A percentile compares a stretch with the other conserved stretches of the same genome.
Evolutionary conservation across 805 yeast genomes (phyloP).

Genomic region (Candida mattraensis): DNA sequence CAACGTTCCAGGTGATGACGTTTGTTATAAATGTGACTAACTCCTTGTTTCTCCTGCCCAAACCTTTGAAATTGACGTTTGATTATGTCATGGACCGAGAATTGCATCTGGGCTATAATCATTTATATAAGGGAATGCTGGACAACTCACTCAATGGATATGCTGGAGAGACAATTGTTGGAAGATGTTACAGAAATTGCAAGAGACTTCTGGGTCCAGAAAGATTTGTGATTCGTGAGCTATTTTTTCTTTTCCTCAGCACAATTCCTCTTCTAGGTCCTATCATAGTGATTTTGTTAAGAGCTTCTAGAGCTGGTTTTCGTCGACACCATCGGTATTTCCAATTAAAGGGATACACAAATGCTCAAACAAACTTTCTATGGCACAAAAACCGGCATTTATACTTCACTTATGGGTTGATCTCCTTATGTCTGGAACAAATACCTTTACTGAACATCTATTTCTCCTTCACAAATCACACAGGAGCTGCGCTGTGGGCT

Average conservation of each 20-base stretch:
- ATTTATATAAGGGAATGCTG: slow-evolving; percentile 26
- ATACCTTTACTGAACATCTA: slow-evolving; percentile 54
- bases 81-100: slow-evolving; percentile 31
- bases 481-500: slow-evolving; percentile 70
- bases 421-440: slow-evolving; percentile 50
- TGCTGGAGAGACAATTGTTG: slow-evolving; percentile 29
- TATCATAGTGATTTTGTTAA: slow-evolving; percentile 44
- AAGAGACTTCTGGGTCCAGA: slow-evolving; percentile 37
- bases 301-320: slow-evolving; percentile 55
- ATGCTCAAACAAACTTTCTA: slow-evolving; percentile 39
- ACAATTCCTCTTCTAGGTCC: slow-evolving; percentile 63
- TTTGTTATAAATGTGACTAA: slow-evolving; percentile 32
- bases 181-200: slow-evolving; percentile 19
- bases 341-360: slow-evolving; percentile 50
- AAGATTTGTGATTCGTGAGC: slow-evolving; percentile 38
- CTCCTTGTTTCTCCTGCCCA: slow-evolving; percentile 32
- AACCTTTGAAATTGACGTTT: slow-evolving; percentile 31
- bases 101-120: slow-evolving; percentile 20
- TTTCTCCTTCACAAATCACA: slow-evolving; percentile 56
- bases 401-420: slow-evolving; percentile 52
- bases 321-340: slow-evolving; percentile 56
- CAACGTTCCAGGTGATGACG: slow-evolving; percentile 32
- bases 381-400: slow-evolving; percentile 34
- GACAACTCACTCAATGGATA: slow-evolving; percentile 25
- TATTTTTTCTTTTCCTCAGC: slow-evolving; percentile 39